Conservation (phyloP, 1,139 yeast genomes). For the Casaregolazyma lundiana region DNA sequence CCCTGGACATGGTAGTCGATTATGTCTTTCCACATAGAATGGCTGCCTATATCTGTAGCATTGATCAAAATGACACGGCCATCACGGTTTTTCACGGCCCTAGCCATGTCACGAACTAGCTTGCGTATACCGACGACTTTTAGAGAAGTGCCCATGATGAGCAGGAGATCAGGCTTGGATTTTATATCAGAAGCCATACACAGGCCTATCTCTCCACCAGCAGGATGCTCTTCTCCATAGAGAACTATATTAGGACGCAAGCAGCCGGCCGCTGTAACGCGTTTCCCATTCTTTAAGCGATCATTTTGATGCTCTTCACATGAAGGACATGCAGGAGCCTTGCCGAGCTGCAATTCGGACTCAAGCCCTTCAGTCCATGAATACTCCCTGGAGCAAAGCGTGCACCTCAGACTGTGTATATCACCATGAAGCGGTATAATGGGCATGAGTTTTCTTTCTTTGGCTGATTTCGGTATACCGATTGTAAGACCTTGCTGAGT, state of each 20-base stretch:
- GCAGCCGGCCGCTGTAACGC: slow-evolving; percentile 58
- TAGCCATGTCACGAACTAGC: slow-evolving; percentile 56
- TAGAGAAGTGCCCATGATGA: slow-evolving; percentile 73
- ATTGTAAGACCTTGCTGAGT: slow-evolving; percentile 33
- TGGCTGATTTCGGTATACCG: slow-evolving; percentile 21
- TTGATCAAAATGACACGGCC: slow-evolving; percentile 65
- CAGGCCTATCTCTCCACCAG: slow-evolving; percentile 58
- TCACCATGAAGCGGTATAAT: slow-evolving; percentile 92
- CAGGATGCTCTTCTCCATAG: slow-evolving; percentile 77
- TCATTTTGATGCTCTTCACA: slow-evolving; percentile 53
- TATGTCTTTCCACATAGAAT: slow-evolving; percentile 46
- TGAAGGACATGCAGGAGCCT: slow-evolving; percentile 58
- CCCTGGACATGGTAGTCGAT: slow-evolving; percentile 70
- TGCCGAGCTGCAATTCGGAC: slow-evolving; percentile 45
- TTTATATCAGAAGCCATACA: slow-evolving; percentile 54
- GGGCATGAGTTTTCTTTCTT: slow-evolving; percentile 39
- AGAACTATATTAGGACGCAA: slow-evolving; percentile 71
- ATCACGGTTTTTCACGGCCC: slow-evolving; percentile 50
- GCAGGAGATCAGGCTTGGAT: slow-evolving; percentile 55
- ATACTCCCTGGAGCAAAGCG: slow-evolving; percentile 55
- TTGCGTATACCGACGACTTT: slow-evolving; percentile 70
- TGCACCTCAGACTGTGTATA: slow-evolving; percentile 67
- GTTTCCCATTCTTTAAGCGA: slow-evolving; percentile 55
- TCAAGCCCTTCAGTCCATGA: slow-evolving; percentile 59
- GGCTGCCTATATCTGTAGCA: slow-evolving; percentile 37